Conservation (phyloP, 495 filamentous ascomycete genomes). For the Aspergillus saccharolyticus region DNA sequence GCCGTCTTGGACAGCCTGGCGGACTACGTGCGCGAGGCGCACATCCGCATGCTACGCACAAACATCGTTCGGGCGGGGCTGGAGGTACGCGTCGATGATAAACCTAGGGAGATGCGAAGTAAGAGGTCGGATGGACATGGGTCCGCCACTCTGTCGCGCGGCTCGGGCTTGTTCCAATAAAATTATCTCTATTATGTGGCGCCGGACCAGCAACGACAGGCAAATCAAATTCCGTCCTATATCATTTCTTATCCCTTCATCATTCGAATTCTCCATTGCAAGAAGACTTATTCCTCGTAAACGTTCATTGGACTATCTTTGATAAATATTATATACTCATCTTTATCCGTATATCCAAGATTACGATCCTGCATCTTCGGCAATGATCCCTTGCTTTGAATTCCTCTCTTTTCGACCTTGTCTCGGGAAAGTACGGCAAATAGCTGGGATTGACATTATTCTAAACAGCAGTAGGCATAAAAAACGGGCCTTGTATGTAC, state of each 20-base stretch:
- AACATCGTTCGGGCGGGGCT: slow-evolving; percentile 69
- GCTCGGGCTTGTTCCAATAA: slow-evolving; percentile 14
- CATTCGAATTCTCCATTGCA: too few species aligned
- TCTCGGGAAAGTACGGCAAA: background rate
- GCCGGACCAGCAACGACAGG: too few species aligned
- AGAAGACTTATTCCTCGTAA: too few species aligned
- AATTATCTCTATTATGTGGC: background rate
- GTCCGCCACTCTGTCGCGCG: slow-evolving; percentile 10
- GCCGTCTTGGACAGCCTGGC: slow-evolving; percentile 61
- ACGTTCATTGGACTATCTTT: too few species aligned
- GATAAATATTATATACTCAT: too few species aligned
- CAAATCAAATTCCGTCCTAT: too few species aligned
- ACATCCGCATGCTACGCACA: slow-evolving; percentile 69
- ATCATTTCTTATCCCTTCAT: too few species aligned
- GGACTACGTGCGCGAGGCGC: slow-evolving; percentile 66
- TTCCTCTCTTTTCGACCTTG: background rate
- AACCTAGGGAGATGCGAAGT: slow-evolving; percentile 7
- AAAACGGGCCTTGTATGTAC: background rate
- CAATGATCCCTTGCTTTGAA: too few species aligned
- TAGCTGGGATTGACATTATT: background rate
- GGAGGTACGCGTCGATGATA: slow-evolving; percentile 50
- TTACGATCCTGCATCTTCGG: too few species aligned
- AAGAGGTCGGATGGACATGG: slow-evolving; percentile 5
- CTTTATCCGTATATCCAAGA: too few species aligned
- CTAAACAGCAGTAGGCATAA: background rate